Conservation (phyloP, 1,139 yeast species). For the Casaregolazyma lundiana region DNA sequence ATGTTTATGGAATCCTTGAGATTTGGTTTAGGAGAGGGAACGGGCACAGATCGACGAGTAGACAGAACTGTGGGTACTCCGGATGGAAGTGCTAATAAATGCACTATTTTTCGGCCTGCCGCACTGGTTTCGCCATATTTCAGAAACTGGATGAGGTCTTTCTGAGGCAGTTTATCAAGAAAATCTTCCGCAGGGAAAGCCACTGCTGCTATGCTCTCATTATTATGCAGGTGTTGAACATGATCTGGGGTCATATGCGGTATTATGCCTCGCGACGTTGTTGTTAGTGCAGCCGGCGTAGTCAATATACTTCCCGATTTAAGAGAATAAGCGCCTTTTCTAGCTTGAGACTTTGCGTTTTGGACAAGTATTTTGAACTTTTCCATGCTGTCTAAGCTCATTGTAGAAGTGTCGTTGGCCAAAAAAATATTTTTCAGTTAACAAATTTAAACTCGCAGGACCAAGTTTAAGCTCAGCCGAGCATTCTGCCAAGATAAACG, state of each 20-base stretch:
- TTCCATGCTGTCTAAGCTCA: slow-evolving; percentile 1
- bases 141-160: slow-evolving; percentile 19
- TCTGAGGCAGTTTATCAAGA: slow-evolving; percentile 25
- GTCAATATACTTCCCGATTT: slow-evolving; percentile 7
- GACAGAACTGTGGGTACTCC: slow-evolving; percentile 26
- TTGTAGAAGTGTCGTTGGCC: not conserved
- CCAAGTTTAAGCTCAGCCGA: not conserved
- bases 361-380: slow-evolving; percentile 5
- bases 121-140: slow-evolving; percentile 12
- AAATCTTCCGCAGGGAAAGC: slow-evolving; percentile 33
- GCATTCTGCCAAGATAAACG: not conserved
- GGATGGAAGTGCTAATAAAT: slow-evolving; percentile 23
- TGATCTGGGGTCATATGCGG: slow-evolving; percentile 42
- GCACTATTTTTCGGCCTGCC: slow-evolving; percentile 16
- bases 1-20: slow-evolving; percentile 30
- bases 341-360: slow-evolving; percentile 5
- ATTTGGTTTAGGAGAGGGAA: slow-evolving; percentile 34
- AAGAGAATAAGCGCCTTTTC: slow-evolving; percentile 3
- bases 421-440: slow-evolving; percentile 3
- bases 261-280: slow-evolving; percentile 38
- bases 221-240: slow-evolving; percentile 19
- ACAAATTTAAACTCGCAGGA: not conserved
- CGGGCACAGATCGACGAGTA: slow-evolving; percentile 30
- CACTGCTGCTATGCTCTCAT: slow-evolving; percentile 21
- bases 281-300: slow-evolving; percentile 33